Evolutionary conservation across 1,139 yeast species (phyloP).

Genomic region (Yarrowia galli): DNA sequence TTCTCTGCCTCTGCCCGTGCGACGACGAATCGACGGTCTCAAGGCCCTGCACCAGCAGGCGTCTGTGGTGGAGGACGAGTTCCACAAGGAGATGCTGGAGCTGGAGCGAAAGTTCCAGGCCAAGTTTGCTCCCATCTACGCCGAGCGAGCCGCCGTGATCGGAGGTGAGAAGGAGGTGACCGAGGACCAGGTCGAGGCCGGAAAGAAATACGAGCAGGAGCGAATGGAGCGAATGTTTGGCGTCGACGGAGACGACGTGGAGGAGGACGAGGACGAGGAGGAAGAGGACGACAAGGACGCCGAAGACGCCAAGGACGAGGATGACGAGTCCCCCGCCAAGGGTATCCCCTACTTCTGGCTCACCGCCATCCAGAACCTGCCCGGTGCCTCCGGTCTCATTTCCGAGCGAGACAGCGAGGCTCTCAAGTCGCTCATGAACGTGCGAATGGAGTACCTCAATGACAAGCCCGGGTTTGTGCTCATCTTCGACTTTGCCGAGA

Average conservation of each 20-base stretch:
- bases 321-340: conserved; percentile 49
- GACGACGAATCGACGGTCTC: conserved; percentile 79
- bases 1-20: conserved; percentile 74
- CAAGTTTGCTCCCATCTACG: conserved; percentile 79
- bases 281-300: conserved; percentile 55
- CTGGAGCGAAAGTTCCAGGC: conserved; percentile 82
- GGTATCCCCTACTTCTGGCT: conserved; percentile 98
- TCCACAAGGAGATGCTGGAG: conserved; percentile 86
- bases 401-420: conserved; percentile 92
- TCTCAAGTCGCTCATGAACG: conserved; percentile 68
- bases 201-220: conserved; percentile 65
- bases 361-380: conserved; percentile 88
- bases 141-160: conserved; percentile 74
- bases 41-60: conserved; percentile 86
- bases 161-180: conserved; percentile 80
- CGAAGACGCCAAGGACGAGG: conserved; percentile 53
- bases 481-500: conserved; percentile 77
- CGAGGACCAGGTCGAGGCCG: conserved; percentile 75
- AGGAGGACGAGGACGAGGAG: conserved; percentile 55
- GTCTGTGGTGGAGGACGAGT: conserved; percentile 84
- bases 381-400: conserved; percentile 82
- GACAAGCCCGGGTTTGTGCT: conserved; percentile 90
- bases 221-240: conserved; percentile 53
- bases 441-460: conserved; percentile 76
- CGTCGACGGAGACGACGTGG: conserved; percentile 58